phyloP scores from a whole-genome alignment of 2,329 filamentous ascomycete species.

The Fusarium scirpi region DNA sequence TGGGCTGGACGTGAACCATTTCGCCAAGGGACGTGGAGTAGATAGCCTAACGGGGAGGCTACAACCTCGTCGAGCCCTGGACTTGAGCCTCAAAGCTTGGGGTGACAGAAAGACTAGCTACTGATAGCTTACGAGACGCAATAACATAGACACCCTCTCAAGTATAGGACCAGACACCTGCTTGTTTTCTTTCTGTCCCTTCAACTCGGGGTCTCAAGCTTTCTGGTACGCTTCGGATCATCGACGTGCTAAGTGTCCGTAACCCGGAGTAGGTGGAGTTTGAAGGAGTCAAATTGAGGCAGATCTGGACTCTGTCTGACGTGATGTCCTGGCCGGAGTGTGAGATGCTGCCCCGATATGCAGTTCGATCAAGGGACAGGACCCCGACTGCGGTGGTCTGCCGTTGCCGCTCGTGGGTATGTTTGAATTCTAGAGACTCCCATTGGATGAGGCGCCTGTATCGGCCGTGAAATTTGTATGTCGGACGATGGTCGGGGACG shows the following conservation, averaged over 20 bases:
- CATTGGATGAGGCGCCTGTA: conserved; percentile 31
- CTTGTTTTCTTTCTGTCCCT: not conserved
- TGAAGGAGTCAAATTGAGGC: conserved; percentile 10
- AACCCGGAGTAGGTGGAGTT: conserved; percentile 33
- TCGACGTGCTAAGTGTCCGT: conserved; percentile 16
- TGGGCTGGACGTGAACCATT: not conserved
- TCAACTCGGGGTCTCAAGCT: not conserved
- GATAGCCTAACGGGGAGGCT: conserved; percentile 6
- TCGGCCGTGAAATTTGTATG: conserved; percentile 9
- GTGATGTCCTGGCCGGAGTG: conserved; percentile 10
- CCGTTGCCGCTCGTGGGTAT: conserved; percentile 20
- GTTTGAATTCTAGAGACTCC: conserved; percentile 10
- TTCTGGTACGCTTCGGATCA: not conserved
- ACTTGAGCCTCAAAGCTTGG: conserved; percentile 21
- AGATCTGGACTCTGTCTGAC: conserved; percentile 25
- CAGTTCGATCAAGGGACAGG: conserved; percentile 11
- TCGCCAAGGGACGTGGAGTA: conserved; percentile 9
- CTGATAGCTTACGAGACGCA: not conserved
- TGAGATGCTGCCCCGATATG: conserved; percentile 22
- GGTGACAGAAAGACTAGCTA: not conserved
- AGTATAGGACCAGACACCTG: not conserved
- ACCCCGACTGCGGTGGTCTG: conserved; percentile 11
- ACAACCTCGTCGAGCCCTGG: not conserved
- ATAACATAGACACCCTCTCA: not conserved
- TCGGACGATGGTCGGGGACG: conserved; percentile 29